Evolutionary conservation across 495 filamentous ascomycete genomes (phyloP), one percentile per base, ranked within the genome.

Genomic region (Penicillium cataractarum): DNA sequence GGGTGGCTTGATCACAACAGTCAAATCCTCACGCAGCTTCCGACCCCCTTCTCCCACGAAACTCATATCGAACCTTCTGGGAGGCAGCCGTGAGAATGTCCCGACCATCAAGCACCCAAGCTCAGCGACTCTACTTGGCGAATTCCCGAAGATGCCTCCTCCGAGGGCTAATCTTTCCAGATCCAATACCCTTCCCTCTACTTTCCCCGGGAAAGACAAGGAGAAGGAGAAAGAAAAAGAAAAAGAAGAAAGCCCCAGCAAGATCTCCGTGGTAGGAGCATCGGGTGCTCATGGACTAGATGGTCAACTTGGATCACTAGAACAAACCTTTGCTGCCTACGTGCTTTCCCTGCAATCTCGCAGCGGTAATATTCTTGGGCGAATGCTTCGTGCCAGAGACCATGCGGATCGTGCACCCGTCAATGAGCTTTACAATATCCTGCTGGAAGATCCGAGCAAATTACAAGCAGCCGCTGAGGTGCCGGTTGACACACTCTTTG

Each of bases 381-480:
- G 87, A 50, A 85, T 85, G 19, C 79, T 97, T 26, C 85, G 90
- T 49, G 86, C 82, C 69, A 82, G 93, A 66, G 85, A 84, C 24
- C 74, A 82, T 27, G 90, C 88, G 4, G 90, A 96, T 64, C 90
- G 93, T 63, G 83, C 93, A 19, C 78, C 83, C 1, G 88, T 96
- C 55, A 96, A 97, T 71, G 92, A 96, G 64, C 80, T 97, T n/a
- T 97, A 96, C 77, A 97, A 97, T 67, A 80, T 85, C 33, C 81
- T 97, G 32, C 68, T 97, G 42, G 92, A 96, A 73, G 87, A 91
- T 64, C 90, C 92, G 0, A 87, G 82, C 53, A 90, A 89, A 62
- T 78, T 90, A 44, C 87, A 96, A 55, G 79, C 87, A 13, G 86
- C 90, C 4, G 85, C 87, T 2, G 90, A 97, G 60, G 83, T 90